phyloP scores from a whole-genome alignment of 2,329 filamentous ascomycete species.

The Escovopsis sp. region DNA sequence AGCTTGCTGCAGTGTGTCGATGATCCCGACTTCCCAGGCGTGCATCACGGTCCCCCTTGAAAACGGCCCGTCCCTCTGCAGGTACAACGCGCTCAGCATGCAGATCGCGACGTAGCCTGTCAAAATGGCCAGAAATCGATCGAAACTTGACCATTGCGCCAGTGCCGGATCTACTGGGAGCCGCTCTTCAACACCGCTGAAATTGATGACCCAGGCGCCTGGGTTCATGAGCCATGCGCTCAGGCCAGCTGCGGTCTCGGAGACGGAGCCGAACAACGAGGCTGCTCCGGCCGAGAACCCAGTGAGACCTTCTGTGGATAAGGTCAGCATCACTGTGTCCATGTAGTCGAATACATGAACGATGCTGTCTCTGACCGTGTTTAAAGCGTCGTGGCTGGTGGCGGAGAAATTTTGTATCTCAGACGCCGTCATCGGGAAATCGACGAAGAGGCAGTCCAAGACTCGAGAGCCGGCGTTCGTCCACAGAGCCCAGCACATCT shows the following conservation, averaged over 20 bases:
- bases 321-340: slow-evolving; percentile 24
- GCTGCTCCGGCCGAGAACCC: slow-evolving; percentile 5
- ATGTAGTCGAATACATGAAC: slow-evolving; percentile 23
- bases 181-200: slow-evolving; percentile 27
- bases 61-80: slow-evolving; percentile 57
- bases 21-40: slow-evolving; percentile 59
- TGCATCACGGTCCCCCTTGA: slow-evolving; percentile 39
- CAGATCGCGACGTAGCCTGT: slow-evolving; percentile 70
- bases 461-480: slow-evolving; percentile 31
- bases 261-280: slow-evolving; percentile 3
- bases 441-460: slow-evolving; percentile 31
- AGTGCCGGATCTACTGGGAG: slow-evolving; percentile 37
- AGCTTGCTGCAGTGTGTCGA: slow-evolving; percentile 78
- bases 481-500: slow-evolving; percentile 27
- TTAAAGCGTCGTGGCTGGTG: slow-evolving; percentile 55
- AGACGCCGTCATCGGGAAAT: slow-evolving; percentile 35
- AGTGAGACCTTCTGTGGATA: slow-evolving; percentile 28
- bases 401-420: slow-evolving; percentile 67
- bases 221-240: slow-evolving; percentile 26
- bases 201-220: slow-evolving; percentile 41
- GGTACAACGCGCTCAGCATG: slow-evolving; percentile 59
- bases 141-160: slow-evolving; percentile 51
- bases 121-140: slow-evolving; percentile 56
- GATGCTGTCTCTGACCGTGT: slow-evolving; percentile 41
- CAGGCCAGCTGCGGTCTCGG: slow-evolving; percentile 8